These are phyloP conservation scores for Cyclotella cryptica DNA, from an alignment of 108 stramenopile species.

Conservation along the genomic window DNA sequence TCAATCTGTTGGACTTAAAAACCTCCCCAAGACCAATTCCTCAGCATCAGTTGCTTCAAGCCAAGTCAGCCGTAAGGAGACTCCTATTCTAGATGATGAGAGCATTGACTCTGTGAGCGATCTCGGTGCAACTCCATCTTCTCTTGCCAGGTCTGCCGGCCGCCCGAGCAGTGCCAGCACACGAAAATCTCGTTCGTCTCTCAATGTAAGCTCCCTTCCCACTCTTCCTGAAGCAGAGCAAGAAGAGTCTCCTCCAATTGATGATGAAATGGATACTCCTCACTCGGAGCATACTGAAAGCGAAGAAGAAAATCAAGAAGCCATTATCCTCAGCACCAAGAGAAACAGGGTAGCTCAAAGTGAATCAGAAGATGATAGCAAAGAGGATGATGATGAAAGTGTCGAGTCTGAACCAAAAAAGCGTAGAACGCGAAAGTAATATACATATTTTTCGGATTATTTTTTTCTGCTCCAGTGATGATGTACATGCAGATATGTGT, in stretches of 20 bases:
- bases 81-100: not conserved
- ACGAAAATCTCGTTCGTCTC: slow-evolving; percentile 3
- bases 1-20: slow-evolving; percentile 59
- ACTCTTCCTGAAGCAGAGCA: slow-evolving; percentile 12
- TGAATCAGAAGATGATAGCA: not conserved
- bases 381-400: slow-evolving; percentile 8
- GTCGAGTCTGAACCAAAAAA: slow-evolving; percentile 13
- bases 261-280: slow-evolving; percentile 17
- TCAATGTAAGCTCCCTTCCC: slow-evolving; percentile 16
- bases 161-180: slow-evolving; percentile 17
- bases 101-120: slow-evolving; percentile 20
- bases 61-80: not conserved
- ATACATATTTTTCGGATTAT: too few species aligned
- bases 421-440: slow-evolving; percentile 4
- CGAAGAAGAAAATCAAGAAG: not conserved
- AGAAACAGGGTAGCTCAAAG: not conserved
- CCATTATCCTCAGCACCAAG: slow-evolving; percentile 8
- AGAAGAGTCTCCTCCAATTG: slow-evolving; percentile 7
- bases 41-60: not conserved
- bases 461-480: too few species aligned
- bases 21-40: slow-evolving; percentile 7
- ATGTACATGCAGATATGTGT: too few species aligned
- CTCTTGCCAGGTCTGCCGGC: slow-evolving; percentile 5
- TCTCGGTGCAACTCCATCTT: slow-evolving; percentile 14
- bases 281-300: slow-evolving; percentile 4